These are phyloP conservation scores for Salvia miltiorrhiza DNA, from an alignment of 257 asterid species.

Conservation along the genomic window DNA sequence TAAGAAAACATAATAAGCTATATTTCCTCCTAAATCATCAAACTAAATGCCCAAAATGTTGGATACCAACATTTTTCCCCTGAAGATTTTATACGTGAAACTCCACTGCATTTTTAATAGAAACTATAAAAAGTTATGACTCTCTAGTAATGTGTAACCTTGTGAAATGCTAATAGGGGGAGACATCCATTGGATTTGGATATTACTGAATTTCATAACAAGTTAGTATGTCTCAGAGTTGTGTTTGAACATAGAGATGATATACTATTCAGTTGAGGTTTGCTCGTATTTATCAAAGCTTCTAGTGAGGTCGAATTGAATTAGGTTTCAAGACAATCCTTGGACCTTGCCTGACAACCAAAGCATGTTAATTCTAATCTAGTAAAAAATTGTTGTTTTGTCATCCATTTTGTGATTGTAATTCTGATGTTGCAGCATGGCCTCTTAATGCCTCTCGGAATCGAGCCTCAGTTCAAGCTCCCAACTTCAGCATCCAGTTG, in stretches of 20 bases:
- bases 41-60: neutral
- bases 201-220: no score
- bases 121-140: neutral
- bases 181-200: neutral
- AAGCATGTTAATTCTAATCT: neutral
- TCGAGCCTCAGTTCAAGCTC: constrained; percentile 66
- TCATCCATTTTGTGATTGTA: neutral
- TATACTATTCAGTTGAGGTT: neutral
- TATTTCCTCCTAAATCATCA: neutral
- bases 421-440: constrained; percentile 44
- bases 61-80: neutral
- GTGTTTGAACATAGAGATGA: neutral
- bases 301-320: neutral
- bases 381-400: neutral
- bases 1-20: constrained; percentile 33
- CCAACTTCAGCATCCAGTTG: constrained; percentile 64
- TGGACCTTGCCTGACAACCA: neutral
- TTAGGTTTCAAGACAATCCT: neutral
- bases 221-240: neutral
- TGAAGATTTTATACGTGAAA: neutral
- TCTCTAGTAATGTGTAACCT: neutral
- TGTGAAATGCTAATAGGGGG: neutral
- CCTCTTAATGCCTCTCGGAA: constrained; percentile 64
- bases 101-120: neutral
- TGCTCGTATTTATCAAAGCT: neutral